phyloP scores from a whole-genome alignment of 441 rosid genomes.

The Kokia cookei region DNA sequence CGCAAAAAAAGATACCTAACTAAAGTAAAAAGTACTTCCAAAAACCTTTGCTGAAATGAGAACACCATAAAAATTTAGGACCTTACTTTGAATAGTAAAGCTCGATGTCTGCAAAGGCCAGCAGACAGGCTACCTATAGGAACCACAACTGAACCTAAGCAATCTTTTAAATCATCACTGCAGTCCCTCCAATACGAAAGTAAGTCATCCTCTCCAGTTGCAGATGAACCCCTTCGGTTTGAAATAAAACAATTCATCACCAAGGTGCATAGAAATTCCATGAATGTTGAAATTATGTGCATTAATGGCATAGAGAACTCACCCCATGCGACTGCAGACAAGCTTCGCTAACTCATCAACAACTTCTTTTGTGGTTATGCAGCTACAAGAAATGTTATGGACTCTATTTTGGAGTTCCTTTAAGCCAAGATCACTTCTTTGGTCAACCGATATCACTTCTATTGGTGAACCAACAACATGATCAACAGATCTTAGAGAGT shows the following conservation, averaged over 20 bases:
- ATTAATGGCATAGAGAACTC: conserved; percentile 27
- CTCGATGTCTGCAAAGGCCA: conserved; percentile 97
- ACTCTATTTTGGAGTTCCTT: conserved; percentile 82
- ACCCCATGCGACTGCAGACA: conserved; percentile 92
- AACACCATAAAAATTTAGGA: conserved; percentile 5
- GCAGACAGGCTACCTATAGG: conserved; percentile 85
- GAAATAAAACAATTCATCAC: conserved; percentile 17
- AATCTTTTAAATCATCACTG: conserved; percentile 67
- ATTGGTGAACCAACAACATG: conserved; percentile 49
- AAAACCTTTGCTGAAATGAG: neutral
- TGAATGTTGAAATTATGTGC: conserved; percentile 2
- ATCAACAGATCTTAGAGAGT: conserved; percentile 72
- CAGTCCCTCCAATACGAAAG: conserved; percentile 71
- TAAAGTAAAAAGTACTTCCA: neutral
- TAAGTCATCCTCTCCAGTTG: conserved; percentile 58
- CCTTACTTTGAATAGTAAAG: conserved; percentile 92
- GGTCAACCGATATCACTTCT: conserved; percentile 80
- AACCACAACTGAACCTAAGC: conserved; percentile 76
- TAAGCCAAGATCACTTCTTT: conserved; percentile 63
- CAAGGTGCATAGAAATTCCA: conserved; percentile 5
- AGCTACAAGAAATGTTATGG: conserved; percentile 58
- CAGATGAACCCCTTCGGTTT: conserved; percentile 63
- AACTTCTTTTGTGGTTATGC: conserved; percentile 76
- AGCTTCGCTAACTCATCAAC: conserved; percentile 95
- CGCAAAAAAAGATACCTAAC: neutral